Percentiles rank a stretch among this genome's conserved stretches.
Evolutionary conservation across 1,284 basidiomycete species (phyloP).

Genomic region (Rhodotorula sp.): DNA sequence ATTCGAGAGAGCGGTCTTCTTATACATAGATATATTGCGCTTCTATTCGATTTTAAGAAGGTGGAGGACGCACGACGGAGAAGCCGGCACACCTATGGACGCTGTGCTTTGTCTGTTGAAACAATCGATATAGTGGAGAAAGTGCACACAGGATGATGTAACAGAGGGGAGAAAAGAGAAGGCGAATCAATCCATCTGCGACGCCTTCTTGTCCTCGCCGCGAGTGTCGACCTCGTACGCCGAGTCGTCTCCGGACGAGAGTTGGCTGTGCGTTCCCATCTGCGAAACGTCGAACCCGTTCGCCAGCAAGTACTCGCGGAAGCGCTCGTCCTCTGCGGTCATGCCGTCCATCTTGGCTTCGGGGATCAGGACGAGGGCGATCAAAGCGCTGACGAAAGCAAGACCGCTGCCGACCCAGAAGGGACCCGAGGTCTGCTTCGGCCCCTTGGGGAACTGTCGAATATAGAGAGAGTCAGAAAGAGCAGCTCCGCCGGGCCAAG

Average conservation of each 20-base stretch:
- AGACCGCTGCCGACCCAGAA: slow-evolving; percentile 45
- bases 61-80: no score
- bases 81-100: no score
- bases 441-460: slow-evolving; percentile 37
- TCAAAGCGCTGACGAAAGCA: slow-evolving; percentile 72
- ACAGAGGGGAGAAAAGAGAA: background rate
- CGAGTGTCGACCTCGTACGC: background rate
- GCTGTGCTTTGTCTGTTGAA: no score
- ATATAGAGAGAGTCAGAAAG: no score
- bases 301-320: slow-evolving; percentile 3
- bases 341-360: slow-evolving; percentile 53
- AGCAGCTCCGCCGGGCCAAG: no score
- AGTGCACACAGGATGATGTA: no score
- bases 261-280: slow-evolving; percentile 7
- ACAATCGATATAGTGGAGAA: no score
- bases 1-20: no score
- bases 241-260: background rate
- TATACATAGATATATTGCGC: no score
- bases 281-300: slow-evolving; percentile 20
- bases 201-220: background rate
- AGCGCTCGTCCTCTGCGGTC: slow-evolving; percentile 1
- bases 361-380: slow-evolving; percentile 71
- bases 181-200: background rate
- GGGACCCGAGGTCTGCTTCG: slow-evolving; percentile 43
- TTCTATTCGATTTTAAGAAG: no score